phyloP scores from a whole-genome alignment of 169 alveolate species.

The Cryptosporidium ryanae region DNA sequence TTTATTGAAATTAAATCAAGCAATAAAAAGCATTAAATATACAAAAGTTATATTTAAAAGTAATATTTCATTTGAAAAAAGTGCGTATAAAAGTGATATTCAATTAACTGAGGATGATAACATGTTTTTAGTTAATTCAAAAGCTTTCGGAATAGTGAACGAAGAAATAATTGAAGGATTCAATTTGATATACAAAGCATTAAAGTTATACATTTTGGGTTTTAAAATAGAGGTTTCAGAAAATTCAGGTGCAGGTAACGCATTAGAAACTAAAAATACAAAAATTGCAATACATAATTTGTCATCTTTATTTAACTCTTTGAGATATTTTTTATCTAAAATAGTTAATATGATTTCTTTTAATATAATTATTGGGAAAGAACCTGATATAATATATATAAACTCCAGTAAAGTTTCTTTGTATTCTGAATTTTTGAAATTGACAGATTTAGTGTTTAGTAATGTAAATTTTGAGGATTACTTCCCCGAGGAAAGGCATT shows the following conservation, averaged over 20 bases:
- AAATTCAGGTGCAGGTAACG: not conserved
- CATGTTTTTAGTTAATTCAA: not conserved
- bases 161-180: slow-evolving; percentile 1
- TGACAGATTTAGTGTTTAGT: not conserved
- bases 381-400: slow-evolving; percentile 25
- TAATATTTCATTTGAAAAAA: slow-evolving; percentile 7
- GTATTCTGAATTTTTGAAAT: slow-evolving; percentile 13
- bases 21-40: not conserved
- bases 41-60: not conserved
- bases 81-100: not conserved
- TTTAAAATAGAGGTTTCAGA: slow-evolving; percentile 15
- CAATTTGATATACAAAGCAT: slow-evolving; percentile 8
- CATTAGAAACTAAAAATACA: not conserved
- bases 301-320: not conserved
- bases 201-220: slow-evolving; percentile 10
- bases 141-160: not conserved
- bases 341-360: slow-evolving; percentile 9
- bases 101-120: not conserved
- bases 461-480: not conserved
- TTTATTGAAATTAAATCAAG: not conserved
- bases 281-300: not conserved
- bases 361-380: slow-evolving; percentile 17
- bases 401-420: slow-evolving; percentile 18
- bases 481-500: slow-evolving; percentile 1
- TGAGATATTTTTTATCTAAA: not conserved